Evolutionary conservation across 1,284 basidiomycete genomes (phyloP).

Genomic region (Gymnopus androsaceus): DNA sequence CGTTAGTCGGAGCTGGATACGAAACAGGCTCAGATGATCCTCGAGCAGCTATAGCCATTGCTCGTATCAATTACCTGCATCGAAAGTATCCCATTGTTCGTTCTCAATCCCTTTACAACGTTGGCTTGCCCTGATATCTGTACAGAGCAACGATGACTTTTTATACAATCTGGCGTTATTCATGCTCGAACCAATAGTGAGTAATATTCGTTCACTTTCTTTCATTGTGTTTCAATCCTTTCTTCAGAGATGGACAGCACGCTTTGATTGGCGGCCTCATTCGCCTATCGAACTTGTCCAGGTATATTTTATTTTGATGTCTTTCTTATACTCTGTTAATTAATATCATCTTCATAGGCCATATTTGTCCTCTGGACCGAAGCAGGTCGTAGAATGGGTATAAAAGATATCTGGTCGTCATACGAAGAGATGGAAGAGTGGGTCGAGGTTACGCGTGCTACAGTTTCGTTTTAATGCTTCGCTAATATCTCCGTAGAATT

Average conservation of each 20-base stretch:
- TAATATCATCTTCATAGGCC: neutral
- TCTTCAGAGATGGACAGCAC: conserved; percentile 7
- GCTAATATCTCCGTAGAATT: neutral
- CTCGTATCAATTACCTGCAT: conserved; percentile 12
- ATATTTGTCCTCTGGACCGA: conserved; percentile 13
- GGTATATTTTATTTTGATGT: no score
- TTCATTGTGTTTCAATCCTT: neutral
- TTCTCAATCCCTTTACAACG: neutral
- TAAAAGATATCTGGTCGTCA: conserved; percentile 10
- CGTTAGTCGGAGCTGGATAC: neutral
- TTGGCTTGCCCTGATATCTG: neutral
- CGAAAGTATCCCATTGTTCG: conserved; percentile 12
- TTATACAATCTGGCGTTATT: conserved; percentile 12
- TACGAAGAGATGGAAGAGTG: conserved; percentile 14
- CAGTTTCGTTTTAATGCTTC: neutral
- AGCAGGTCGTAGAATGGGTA: conserved; percentile 7
- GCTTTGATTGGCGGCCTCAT: conserved; percentile 11
- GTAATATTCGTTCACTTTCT: neutral
- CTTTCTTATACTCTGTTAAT: no score
- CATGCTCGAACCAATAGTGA: conserved; percentile 9
- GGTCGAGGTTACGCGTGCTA: neutral
- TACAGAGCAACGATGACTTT: conserved; percentile 10
- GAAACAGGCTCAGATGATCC: conserved; percentile 6
- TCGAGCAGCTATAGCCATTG: conserved; percentile 12
- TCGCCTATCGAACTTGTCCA: neutral